Evolutionary conservation across 148 eudicot genomes (phyloP).

Genomic region (Chenopodium quinoa): DNA sequence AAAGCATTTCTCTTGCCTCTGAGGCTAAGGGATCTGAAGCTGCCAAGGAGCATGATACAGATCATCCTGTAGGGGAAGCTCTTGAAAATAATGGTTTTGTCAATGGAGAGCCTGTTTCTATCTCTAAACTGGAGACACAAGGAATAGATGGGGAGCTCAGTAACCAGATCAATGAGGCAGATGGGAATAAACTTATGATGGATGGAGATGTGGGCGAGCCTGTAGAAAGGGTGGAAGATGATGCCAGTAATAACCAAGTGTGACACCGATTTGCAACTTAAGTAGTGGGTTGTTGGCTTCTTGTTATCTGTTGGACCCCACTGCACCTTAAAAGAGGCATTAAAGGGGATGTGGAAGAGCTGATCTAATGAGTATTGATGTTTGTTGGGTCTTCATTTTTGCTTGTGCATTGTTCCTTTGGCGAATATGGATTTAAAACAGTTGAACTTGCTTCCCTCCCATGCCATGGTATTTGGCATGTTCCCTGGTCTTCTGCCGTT

Average conservation of each 20-base stretch:
- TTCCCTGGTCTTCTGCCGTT: conserved; percentile 1
- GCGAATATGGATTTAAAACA: conserved; percentile 4
- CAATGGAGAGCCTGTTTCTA: conserved; percentile 11
- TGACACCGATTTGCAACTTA: conserved; percentile 4
- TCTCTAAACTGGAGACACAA: conserved; percentile 3
- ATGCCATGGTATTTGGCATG: background rate
- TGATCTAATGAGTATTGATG: background rate
- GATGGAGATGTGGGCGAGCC: conserved; percentile 13
- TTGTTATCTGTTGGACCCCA: background rate
- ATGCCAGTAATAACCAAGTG: conserved; percentile 14
- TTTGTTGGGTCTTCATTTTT: background rate
- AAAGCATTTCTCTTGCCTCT: background rate
- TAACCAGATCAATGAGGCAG: background rate
- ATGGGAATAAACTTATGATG: conserved; percentile 1
- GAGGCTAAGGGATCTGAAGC: conserved; percentile 15
- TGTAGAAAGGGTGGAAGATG: background rate
- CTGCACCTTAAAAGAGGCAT: background rate
- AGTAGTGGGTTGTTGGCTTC: background rate
- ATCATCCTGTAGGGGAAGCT: background rate
- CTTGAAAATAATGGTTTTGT: conserved; percentile 17
- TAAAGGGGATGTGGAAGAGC: background rate
- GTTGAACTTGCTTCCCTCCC: background rate
- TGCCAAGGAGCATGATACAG: conserved; percentile 12
- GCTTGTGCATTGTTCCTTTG: background rate
- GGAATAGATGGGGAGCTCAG: background rate